Base-by-base conservation (phyloP, 192 early-diverging fungal species). In the Rhizoclosmatium sp. region DNA sequence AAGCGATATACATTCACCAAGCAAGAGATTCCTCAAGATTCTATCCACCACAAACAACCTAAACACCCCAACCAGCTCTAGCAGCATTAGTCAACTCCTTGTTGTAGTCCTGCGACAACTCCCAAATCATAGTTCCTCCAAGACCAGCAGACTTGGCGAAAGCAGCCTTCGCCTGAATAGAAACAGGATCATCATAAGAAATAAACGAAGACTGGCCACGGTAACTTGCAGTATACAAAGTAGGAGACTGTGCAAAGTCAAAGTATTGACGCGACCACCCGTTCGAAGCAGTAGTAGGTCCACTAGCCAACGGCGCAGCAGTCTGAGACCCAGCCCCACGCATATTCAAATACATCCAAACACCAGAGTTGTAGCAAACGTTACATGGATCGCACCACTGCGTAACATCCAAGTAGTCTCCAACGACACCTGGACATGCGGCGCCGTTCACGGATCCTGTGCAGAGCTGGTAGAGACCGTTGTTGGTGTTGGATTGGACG, bases 161-260 rank as follows among this genome's bases (percentile, higher is more conserved):
- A 2, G 88, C 82, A 4, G 92, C 88, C 77, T 95, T 95, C 56
- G 82, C 73, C 3, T 80, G 79, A 9, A 94, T 47, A 1, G 92
- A 93, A 46, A 84, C 78, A 21, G 87, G 83, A 73, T 95, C 94
- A 66, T 95, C 94, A 72, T 94, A 95, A 7, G 92, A 92, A 56
- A 95, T 87, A 68, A 90, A 95, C 4, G 87, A 82, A 19, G 31
- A 16, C 47, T 40, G 5, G 16, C 64, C 64, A 65, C 12, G 64
- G 64, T 65, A 65, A 48, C 84, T 74, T 10, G 89, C 81, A 64
- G 89, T 90, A 64, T 87, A 89, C 66, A 85, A 71, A 85, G 89
- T 89, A 41, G 89, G 91, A 39, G 88, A 87, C 42, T 87, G 71
- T 19, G 87, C 76, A 45, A 62, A 51, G 14, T 82, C 67, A 73